phyloP scores from a whole-genome alignment of 805 yeast genomes.

The Scheffersomyces amazonensis region DNA sequence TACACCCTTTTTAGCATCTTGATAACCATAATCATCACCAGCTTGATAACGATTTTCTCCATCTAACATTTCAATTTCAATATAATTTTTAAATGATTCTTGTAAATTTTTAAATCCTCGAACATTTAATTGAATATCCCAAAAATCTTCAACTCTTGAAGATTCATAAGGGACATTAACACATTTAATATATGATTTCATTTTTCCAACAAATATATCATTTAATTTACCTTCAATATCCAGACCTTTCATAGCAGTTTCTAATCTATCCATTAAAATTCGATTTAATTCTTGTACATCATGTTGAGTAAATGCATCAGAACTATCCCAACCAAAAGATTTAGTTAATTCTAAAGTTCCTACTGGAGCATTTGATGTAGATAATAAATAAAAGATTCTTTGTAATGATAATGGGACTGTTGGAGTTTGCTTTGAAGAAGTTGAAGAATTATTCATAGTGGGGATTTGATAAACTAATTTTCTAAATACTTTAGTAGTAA shows the following conservation, averaged over 20 bases:
- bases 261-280: slow-evolving; percentile 91
- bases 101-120: slow-evolving; percentile 71
- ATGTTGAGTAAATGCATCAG: slow-evolving; percentile 95
- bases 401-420: slow-evolving; percentile 85
- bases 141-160: slow-evolving; percentile 87
- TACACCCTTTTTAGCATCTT: slow-evolving; percentile 96
- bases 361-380: slow-evolving; percentile 70
- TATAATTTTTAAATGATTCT: slow-evolving; percentile 80
- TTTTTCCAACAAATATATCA: slow-evolving; percentile 90
- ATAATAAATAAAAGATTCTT: slow-evolving; percentile 77
- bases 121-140: slow-evolving; percentile 97
- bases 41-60: slow-evolving; percentile 98
- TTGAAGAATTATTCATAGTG: slow-evolving; percentile 42
- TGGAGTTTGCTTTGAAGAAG: slow-evolving; percentile 16
- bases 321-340: slow-evolving; percentile 96
- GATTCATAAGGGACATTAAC: slow-evolving; percentile 91
- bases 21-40: slow-evolving; percentile 77
- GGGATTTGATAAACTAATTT: slow-evolving; percentile 88
- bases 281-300: slow-evolving; percentile 97
- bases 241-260: slow-evolving; percentile 87
- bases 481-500: slow-evolving; percentile 78
- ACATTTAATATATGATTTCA: slow-evolving; percentile 93
- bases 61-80: slow-evolving; percentile 81
- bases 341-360: slow-evolving; percentile 84
- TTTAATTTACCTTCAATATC: slow-evolving; percentile 55